Evolutionary conservation across 148 eudicot genomes (phyloP), one percentile per base, ranked within the genome.

Genomic region (Cornus suecica): DNA sequence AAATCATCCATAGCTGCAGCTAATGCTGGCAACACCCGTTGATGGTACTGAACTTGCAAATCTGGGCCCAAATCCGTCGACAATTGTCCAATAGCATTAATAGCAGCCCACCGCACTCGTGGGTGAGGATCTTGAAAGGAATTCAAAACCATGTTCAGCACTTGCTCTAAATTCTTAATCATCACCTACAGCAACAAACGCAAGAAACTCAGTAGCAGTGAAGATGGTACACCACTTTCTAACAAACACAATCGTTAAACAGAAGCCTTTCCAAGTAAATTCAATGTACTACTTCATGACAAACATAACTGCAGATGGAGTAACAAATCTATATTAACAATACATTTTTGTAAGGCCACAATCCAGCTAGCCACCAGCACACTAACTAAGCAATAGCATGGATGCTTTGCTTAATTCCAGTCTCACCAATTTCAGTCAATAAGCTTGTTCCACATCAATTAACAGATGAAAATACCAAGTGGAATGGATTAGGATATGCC

Each of bases 31-130:
- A 94, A 80, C 72, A 91, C 97, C 45, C 71, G 78, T 13, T 88
- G 92, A 71, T 94, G 99, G 80, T 89, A 90, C 76, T 94, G 92
- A 54, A 82, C 86, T 83, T 94, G 99, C 87, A 94, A 85, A 79
- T 94, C 99, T 23, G 99, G 99, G 22, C 97, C 99, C 72, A 94
- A 78, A 79, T 94, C 99, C 22, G 99, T 94, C 23, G 99, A 92
- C 76, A 94, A 72, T 80, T 94, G 99, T 66, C 99, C 99, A 82
- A 92, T 88, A 20, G 97, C 97, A 85, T 94, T 94, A 83, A 94
- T 94, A 70, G 99, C 99, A 10, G 99, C 97, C 99, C 99, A 94
- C 52, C 99, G 84, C 61, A 89, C 99, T 41, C 99, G 91, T 18
- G 99, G 92, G 76, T 94, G 96, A 34, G 96, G 94, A 85, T 92